Base-by-base conservation (phyloP, 495 filamentous ascomycete genomes). In the Tuber brumale region DNA sequence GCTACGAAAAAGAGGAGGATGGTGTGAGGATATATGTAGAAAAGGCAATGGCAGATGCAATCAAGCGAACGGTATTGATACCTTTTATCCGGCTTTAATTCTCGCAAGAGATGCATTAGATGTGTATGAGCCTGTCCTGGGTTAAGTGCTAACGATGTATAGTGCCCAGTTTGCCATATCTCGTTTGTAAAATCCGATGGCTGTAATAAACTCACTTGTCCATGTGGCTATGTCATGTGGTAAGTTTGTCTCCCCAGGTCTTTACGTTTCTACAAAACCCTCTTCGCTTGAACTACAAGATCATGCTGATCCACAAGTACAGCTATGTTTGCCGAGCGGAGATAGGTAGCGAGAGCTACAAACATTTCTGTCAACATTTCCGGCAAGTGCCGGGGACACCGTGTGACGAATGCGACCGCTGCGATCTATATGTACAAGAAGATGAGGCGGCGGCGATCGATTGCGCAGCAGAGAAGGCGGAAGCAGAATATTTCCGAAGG, bases 211-310 rank as follows among this genome's bases (percentile, higher is more conserved):
- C 85, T 99, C 23, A 94, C 92, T n/a, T 99, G 95, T 83, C 88
- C 93, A n/a, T 99, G 95, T 83, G 94, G 95, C 0, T 99, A 97
- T 84, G 91, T 91, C 76, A 99, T 99, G 95, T 99, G 95, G 85
- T 97, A 97, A 77, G 88, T 97, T 61, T 97, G 92, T 82, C 91
- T 92, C 41, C 31, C 19, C 16, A 8, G 0, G 35, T 51, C 4
- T 41, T 23, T 23, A 42, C 39, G 23, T 27, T 69, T 5, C 37
- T 70, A 66, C 27, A 71, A 69, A 77, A 66, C 23, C 9, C 57
- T 27, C 35, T 41, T 43, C 35, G 12, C 44, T 23, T 27, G 70
- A 48, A 16, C 41, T 7, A 9, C 16, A 23, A 16, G 23, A 72
- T 72, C 35, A 23, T 35, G 23, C 39, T 42, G 14, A 72, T 10